phyloP scores from a whole-genome alignment of 2,329 filamentous ascomycete species.

The Ceratocystis colombiana region DNA sequence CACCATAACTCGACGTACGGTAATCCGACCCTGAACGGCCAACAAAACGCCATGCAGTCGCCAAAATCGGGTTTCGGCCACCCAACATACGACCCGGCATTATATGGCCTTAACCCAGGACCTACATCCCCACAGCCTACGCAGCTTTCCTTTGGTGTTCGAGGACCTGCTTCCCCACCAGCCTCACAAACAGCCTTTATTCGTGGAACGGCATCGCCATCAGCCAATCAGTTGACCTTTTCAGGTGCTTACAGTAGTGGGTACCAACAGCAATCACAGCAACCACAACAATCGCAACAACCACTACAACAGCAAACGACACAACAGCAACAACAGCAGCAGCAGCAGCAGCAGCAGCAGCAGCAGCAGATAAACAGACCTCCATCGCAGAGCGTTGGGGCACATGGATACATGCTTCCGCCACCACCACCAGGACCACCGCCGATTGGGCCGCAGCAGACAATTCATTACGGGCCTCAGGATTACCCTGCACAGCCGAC shows the following conservation, averaged over 20 bases:
- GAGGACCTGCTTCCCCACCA: constrained; percentile 44
- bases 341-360: constrained; percentile 38
- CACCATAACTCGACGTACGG: constrained; percentile 32
- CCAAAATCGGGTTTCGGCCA: constrained; percentile 36
- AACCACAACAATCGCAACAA: constrained; percentile 36
- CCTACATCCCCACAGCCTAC: constrained; percentile 54
- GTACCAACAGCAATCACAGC: constrained; percentile 31
- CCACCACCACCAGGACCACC: constrained; percentile 54
- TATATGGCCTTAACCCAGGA: constrained; percentile 48
- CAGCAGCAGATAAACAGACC: constrained; percentile 31
- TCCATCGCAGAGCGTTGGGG: constrained; percentile 37
- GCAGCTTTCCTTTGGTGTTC: constrained; percentile 43
- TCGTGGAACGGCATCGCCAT: constrained; percentile 43
- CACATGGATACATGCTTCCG: constrained; percentile 51
- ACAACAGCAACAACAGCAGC: constrained; percentile 30
- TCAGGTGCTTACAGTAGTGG: constrained; percentile 34
- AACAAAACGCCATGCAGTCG: constrained; percentile 31
- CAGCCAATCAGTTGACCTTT: constrained; percentile 48
- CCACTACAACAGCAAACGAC: constrained; percentile 34
- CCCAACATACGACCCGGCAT: constrained; percentile 48
- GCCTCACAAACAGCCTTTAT: constrained; percentile 43
- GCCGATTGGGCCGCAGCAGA: constrained; percentile 52
- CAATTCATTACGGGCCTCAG: constrained; percentile 43
- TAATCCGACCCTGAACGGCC: constrained; percentile 30
- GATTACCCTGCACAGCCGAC: constrained; percentile 30